A percentile compares a stretch with the other conserved stretches of the same genome.
These are phyloP conservation scores for Pythium aquatile DNA, from an alignment of 352 stramenopile species.

Conservation along the genomic window DNA sequence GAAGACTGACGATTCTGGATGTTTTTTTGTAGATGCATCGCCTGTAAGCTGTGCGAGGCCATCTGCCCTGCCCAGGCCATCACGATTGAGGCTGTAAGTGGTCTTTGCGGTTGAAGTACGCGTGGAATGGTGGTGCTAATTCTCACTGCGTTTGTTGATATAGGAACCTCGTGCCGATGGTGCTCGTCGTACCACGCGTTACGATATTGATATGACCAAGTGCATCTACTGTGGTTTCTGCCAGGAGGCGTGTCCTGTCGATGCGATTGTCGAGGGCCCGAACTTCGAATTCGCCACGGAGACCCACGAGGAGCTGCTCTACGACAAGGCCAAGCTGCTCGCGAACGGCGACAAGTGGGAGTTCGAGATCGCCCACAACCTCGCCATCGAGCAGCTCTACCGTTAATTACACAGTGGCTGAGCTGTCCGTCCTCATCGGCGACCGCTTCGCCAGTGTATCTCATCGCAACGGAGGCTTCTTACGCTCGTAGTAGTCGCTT, in stretches of 20 bases:
- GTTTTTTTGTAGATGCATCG: conserved; percentile 91
- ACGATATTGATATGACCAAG: conserved; percentile 99
- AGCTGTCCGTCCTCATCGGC: neutral
- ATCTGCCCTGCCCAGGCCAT: conserved; percentile 99
- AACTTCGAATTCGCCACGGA: conserved; percentile 99
- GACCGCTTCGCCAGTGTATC: neutral
- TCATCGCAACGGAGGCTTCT: neutral
- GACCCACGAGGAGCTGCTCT: conserved; percentile 99
- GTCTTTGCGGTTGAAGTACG: neutral
- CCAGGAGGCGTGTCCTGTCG: conserved; percentile 96
- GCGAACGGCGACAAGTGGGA: conserved; percentile 99
- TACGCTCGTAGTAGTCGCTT: neutral
- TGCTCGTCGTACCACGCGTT: conserved; percentile 97
- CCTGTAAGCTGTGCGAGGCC: conserved; percentile 99
- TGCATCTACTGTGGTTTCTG: conserved; percentile 99
- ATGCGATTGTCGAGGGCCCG: conserved; percentile 99
- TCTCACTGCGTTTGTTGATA: neutral
- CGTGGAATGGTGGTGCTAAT: conserved; percentile 13
- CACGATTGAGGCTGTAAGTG: conserved; percentile 96
- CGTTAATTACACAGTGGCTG: conserved; percentile 74
- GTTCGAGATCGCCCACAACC: conserved; percentile 99
- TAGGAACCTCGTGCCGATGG: conserved; percentile 96
- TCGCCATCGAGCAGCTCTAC: conserved; percentile 98
- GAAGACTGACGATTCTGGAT: neutral
- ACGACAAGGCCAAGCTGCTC: conserved; percentile 99